phyloP scores from a whole-genome alignment of 2,329 filamentous ascomycete species.

The Chaetomium olivaceum region DNA sequence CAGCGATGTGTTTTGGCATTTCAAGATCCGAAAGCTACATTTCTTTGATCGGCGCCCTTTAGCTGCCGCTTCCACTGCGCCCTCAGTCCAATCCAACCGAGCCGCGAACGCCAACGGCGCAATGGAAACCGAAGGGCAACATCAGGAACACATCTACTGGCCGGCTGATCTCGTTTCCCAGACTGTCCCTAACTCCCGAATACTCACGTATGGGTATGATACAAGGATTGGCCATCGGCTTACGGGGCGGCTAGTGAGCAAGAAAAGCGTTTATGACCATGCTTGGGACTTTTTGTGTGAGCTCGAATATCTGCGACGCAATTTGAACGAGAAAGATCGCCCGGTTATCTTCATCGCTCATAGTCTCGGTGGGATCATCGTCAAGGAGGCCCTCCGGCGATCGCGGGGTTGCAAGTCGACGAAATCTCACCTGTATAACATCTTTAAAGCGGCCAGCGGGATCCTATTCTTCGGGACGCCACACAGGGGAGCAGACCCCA shows the following conservation, averaged over 20 bases:
- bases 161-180: slow-evolving; percentile 32
- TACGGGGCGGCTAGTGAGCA: slow-evolving; percentile 30
- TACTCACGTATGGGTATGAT: slow-evolving; percentile 38
- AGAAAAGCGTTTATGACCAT: slow-evolving; percentile 38
- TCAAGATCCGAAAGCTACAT: not conserved
- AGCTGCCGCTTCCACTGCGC: not conserved
- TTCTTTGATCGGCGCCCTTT: slow-evolving; percentile 3
- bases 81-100: not conserved
- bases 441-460: slow-evolving; percentile 31
- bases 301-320: slow-evolving; percentile 36
- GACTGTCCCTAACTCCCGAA: slow-evolving; percentile 29
- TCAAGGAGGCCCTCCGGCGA: slow-evolving; percentile 33
- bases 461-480: slow-evolving; percentile 41
- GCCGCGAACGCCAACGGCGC: not conserved
- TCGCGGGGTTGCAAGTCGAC: slow-evolving; percentile 16
- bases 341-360: slow-evolving; percentile 38
- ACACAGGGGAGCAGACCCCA: slow-evolving; percentile 35
- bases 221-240: slow-evolving; percentile 34
- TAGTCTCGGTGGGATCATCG: slow-evolving; percentile 39
- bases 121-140: not conserved
- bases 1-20: not conserved
- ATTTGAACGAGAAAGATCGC: slow-evolving; percentile 20
- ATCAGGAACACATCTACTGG: slow-evolving; percentile 29
- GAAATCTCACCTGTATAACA: slow-evolving; percentile 17
- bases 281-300: slow-evolving; percentile 38